Conservation (phyloP, 768 basidiomycete species). For the Russula dissimulans region DNA sequence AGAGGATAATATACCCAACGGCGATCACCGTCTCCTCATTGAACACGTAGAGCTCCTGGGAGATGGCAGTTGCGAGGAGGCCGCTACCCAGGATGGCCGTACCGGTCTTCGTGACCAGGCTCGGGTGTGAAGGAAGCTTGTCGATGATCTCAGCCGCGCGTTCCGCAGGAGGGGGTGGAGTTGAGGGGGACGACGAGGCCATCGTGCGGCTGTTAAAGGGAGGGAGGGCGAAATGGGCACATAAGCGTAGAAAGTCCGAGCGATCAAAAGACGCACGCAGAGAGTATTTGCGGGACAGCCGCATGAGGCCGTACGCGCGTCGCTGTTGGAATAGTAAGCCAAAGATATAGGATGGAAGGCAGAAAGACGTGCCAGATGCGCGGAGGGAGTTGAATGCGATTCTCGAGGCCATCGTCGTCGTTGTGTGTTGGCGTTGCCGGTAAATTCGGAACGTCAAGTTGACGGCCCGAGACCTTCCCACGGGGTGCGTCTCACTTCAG, state of each 20-base stretch:
- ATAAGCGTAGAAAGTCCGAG: conserved; percentile 9
- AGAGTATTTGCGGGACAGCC: conserved; percentile 36
- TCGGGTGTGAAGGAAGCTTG: conserved; percentile 74
- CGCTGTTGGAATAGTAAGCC: conserved; percentile 3
- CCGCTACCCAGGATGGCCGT: conserved; percentile 86
- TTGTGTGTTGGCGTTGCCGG: conserved; percentile 6
- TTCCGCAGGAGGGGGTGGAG: conserved; percentile 64
- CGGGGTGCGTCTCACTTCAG: neutral
- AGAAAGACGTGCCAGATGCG: conserved; percentile 17
- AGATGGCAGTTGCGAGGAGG: conserved; percentile 84
- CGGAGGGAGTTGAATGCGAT: conserved; percentile 22
- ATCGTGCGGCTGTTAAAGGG: neutral
- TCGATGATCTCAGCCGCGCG: conserved; percentile 87
- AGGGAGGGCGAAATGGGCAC: neutral
- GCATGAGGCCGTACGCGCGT: conserved; percentile 29
- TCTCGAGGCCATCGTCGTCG: conserved; percentile 24
- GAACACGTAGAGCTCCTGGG: conserved; percentile 93
- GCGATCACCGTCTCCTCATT: conserved; percentile 94
- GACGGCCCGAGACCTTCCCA: neutral
- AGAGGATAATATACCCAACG: conserved; percentile 73
- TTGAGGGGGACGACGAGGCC: conserved; percentile 44
- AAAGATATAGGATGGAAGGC: neutral
- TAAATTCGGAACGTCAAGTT: neutral
- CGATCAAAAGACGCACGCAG: conserved; percentile 34
- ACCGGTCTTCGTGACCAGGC: conserved; percentile 91